These are phyloP conservation scores for Ceratocystis alfenasii DNA, from an alignment of 2,329 filamentous ascomycete species.

Conservation along the genomic window DNA sequence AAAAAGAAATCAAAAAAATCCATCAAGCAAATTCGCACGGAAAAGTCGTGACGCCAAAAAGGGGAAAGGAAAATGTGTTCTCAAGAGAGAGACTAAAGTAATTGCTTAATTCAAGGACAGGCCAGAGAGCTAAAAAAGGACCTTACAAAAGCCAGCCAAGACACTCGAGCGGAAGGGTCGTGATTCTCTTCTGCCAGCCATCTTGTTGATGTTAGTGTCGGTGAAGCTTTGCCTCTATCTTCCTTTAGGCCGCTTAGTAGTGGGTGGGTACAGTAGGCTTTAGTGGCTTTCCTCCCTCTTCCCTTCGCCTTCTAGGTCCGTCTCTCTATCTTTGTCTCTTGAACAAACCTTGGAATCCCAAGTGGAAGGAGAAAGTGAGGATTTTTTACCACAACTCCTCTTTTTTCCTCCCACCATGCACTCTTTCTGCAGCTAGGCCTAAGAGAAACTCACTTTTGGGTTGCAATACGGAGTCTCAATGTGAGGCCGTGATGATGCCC, in stretches of 20 bases:
- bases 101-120: neutral
- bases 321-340: neutral
- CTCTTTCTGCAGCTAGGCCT: constrained; percentile 1
- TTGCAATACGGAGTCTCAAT: neutral
- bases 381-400: neutral
- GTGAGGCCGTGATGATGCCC: neutral
- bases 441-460: neutral
- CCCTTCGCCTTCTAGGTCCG: neutral
- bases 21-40: neutral
- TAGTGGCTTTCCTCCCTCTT: neutral
- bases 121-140: neutral
- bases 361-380: neutral
- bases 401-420: neutral
- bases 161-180: neutral
- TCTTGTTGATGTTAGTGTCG: neutral
- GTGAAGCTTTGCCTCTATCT: neutral
- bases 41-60: neutral
- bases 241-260: no score
- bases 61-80: neutral
- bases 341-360: neutral
- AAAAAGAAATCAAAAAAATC: neutral
- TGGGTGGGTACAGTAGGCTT: neutral
- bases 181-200: neutral
- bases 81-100: neutral
- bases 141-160: no score